Evolutionary conservation across 495 filamentous ascomycete species (phyloP).

Genomic region (Physcia stellaris): DNA sequence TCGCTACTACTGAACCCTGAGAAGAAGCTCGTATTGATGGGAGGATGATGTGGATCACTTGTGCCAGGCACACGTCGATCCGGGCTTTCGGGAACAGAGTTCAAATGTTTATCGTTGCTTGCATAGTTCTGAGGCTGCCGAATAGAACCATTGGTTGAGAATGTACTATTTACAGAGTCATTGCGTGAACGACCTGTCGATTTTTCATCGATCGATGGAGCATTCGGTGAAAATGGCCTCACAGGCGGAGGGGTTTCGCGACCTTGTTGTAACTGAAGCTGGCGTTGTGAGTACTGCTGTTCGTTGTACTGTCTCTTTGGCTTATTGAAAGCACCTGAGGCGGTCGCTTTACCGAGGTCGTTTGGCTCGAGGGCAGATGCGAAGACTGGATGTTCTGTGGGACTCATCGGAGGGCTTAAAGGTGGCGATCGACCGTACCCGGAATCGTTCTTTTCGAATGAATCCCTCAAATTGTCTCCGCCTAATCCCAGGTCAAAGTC

Average conservation of each 20-base stretch:
- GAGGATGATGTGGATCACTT: constrained; percentile 6
- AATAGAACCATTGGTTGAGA: constrained; percentile 31
- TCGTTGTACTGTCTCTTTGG: constrained; percentile 67
- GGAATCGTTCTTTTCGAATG: constrained; percentile 15
- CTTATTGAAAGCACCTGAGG: constrained; percentile 72
- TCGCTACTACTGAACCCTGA: constrained; percentile 30
- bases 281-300: constrained; percentile 68
- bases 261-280: constrained; percentile 63
- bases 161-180: constrained; percentile 29
- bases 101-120: constrained; percentile 6
- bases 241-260: constrained; percentile 25
- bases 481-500: constrained; percentile 13
- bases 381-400: constrained; percentile 32
- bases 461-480: constrained; percentile 13
- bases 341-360: constrained; percentile 75
- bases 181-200: constrained; percentile 21
- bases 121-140: constrained; percentile 6
- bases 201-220: constrained; percentile 20
- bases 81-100: constrained; percentile 1
- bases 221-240: constrained; percentile 18
- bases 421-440: constrained; percentile 43
- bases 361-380: constrained; percentile 52
- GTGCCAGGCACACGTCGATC: neutral
- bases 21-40: constrained; percentile 27
- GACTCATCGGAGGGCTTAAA: constrained; percentile 57